Conservation (phyloP, 2,329 filamentous ascomycete species). For the Cladorrhinum sp. region DNA sequence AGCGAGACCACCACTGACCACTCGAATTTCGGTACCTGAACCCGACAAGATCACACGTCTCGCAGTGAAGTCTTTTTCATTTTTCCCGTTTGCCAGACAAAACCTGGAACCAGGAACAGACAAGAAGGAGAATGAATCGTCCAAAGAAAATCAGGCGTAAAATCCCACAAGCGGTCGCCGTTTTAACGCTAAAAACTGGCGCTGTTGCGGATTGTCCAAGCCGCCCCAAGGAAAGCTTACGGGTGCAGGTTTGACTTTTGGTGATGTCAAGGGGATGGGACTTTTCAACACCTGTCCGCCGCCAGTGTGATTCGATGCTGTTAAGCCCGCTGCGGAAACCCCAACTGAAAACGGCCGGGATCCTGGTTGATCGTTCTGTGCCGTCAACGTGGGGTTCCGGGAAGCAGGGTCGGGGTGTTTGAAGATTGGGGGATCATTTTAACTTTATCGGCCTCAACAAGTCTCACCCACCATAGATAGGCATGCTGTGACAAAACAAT, state of each 20-base stretch:
- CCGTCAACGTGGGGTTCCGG: background rate
- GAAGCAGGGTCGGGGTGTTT: background rate
- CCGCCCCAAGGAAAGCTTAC: background rate
- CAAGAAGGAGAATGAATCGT: background rate
- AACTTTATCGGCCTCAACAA: background rate
- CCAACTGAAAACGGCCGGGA: background rate
- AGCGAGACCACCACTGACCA: too few relatives aligned
- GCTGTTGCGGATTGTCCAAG: background rate
- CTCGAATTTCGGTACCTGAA: too few relatives aligned
- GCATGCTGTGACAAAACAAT: too few relatives aligned
- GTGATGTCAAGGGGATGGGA: conserved; percentile 7
- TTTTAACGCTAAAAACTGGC: background rate
- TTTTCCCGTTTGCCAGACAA: background rate
- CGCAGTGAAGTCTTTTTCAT: background rate
- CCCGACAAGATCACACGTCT: background rate
- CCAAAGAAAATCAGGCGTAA: background rate
- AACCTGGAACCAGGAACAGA: background rate
- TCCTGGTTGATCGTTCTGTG: background rate
- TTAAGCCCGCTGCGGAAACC: background rate
- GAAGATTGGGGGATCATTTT: background rate
- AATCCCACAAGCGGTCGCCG: background rate
- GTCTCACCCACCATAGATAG: too few relatives aligned
- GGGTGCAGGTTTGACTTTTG: background rate
- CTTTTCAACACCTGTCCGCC: background rate
- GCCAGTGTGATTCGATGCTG: background rate